phyloP scores from a whole-genome alignment of 2,329 filamentous ascomycete genomes.

The Neopestalotiopsis rosae region DNA sequence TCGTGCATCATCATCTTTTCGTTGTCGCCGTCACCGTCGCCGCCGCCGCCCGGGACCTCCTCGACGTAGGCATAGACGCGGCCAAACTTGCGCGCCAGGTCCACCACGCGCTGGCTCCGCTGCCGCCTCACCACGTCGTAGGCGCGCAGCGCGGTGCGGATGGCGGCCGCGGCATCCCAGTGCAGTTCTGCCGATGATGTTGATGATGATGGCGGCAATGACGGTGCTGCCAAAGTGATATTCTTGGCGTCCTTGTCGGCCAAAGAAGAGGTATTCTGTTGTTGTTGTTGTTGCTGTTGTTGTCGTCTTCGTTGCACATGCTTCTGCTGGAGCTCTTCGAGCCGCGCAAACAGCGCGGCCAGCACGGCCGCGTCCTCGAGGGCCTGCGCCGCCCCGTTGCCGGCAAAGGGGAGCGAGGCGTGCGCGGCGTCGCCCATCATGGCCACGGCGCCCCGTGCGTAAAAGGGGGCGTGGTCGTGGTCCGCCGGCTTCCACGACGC shows the following conservation, averaged over 20 bases:
- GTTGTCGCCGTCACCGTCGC: no score
- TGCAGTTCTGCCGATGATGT: no score
- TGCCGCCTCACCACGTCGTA: constrained; percentile 34
- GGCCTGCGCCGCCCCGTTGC: constrained; percentile 43
- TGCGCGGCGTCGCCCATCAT: constrained; percentile 42
- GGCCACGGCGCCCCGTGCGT: constrained; percentile 30
- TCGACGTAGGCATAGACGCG: constrained; percentile 33
- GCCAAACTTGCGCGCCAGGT: constrained; percentile 36
- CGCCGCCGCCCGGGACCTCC: constrained; percentile 15
- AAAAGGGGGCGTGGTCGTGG: constrained; percentile 40
- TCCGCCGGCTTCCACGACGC: constrained; percentile 38
- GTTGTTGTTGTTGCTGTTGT: not conserved
- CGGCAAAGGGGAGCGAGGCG: constrained; percentile 39
- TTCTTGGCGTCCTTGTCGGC: not conserved
- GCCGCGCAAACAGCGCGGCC: constrained; percentile 28
- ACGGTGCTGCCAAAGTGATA: not conserved
- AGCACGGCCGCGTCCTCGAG: constrained; percentile 42
- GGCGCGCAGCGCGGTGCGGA: constrained; percentile 32
- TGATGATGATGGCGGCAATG: no score
- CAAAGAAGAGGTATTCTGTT: no score
- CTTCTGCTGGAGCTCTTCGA: constrained; percentile 19
- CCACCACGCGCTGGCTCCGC: constrained; percentile 37
- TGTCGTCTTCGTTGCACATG: not conserved
- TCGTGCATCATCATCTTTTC: constrained; percentile 29
- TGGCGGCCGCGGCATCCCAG: not conserved